A percentile compares a stretch with the other conserved stretches of the same genome.
Conservation (phyloP, 148 eudicot species). For the Vaccinium macrocarpon region DNA sequence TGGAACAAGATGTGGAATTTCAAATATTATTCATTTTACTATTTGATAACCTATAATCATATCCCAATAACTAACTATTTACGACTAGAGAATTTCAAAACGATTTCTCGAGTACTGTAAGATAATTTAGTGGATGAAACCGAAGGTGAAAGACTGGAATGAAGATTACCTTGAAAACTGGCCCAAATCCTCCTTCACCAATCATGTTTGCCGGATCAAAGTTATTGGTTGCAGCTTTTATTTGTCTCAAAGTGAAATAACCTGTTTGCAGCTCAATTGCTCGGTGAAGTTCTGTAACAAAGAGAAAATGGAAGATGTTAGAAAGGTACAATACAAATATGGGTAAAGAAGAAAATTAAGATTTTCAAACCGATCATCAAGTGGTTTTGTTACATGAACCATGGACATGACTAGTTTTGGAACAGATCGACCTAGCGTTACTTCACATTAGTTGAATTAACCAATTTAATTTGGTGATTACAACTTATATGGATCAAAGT, state of each 20-base stretch:
- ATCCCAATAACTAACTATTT: background rate
- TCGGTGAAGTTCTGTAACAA: conserved; percentile 26
- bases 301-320: background rate
- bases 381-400: background rate
- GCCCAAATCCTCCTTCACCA: conserved; percentile 77
- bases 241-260: conserved; percentile 38
- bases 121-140: too few species aligned
- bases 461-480: background rate
- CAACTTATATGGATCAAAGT: background rate
- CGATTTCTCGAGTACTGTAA: background rate
- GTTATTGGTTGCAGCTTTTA: conserved; percentile 45
- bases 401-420: background rate
- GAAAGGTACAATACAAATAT: background rate
- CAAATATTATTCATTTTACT: background rate
- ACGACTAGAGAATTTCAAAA: background rate
- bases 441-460: background rate
- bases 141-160: background rate
- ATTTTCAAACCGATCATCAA: background rate
- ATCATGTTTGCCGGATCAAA: conserved; percentile 51
- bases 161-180: conserved; percentile 59
- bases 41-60: background rate
- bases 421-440: too few species aligned
- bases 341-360: background rate
- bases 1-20: background rate
- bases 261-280: conserved; percentile 42